Conservation (phyloP, 2,329 filamentous ascomycete species). For the Scedosporium boydii region DNA sequence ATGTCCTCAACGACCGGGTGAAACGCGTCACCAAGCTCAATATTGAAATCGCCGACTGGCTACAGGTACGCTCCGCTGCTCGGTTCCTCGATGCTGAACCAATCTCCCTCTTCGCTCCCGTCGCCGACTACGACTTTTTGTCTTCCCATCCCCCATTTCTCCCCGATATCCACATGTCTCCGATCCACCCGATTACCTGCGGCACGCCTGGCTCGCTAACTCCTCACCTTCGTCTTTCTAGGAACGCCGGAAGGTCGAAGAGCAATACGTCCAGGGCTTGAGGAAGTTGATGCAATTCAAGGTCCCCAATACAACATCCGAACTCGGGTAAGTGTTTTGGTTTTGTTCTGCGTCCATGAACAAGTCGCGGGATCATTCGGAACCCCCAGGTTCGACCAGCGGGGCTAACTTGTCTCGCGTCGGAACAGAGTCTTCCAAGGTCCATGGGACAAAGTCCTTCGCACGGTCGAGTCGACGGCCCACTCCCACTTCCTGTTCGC, state of each 20-base stretch:
- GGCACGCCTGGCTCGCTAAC: background rate
- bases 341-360: background rate
- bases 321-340: slow-evolving; percentile 65
- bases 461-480: slow-evolving; percentile 70
- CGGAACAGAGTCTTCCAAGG: slow-evolving; percentile 68
- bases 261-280: slow-evolving; percentile 74
- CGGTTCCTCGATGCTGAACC: background rate
- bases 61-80: slow-evolving; percentile 56
- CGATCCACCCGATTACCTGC: background rate
- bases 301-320: slow-evolving; percentile 64
- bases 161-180: background rate
- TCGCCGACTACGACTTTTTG: background rate
- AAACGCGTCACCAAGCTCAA: slow-evolving; percentile 82
- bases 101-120: background rate
- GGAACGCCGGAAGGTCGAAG: slow-evolving; percentile 90
- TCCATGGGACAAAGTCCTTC: slow-evolving; percentile 82
- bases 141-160: background rate
- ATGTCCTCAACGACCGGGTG: slow-evolving; percentile 76
- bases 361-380: background rate
- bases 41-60: slow-evolving; percentile 87
- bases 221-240: slow-evolving; percentile 25
- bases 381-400: slow-evolving; percentile 10
- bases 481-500: slow-evolving; percentile 75
- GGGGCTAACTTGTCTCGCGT: background rate
- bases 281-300: slow-evolving; percentile 70